A percentile compares a stretch with the other conserved stretches of the same genome.
Conservation (phyloP, 768 basidiomycete genomes). For the Trametes cingulata region DNA sequence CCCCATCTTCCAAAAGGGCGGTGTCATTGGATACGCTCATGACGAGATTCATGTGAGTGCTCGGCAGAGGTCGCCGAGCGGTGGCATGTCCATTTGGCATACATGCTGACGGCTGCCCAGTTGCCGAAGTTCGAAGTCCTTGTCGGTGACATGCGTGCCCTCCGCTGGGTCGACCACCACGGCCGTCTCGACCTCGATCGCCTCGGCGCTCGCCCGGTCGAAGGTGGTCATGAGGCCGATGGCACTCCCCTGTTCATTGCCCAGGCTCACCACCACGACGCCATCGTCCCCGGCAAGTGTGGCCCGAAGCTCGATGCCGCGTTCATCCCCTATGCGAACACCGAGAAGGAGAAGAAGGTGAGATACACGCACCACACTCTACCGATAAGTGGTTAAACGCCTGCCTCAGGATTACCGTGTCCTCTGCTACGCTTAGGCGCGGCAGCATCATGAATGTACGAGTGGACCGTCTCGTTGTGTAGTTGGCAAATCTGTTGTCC, state of each 20-base stretch:
- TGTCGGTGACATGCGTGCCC: slow-evolving; percentile 56
- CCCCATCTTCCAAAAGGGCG: slow-evolving; percentile 56
- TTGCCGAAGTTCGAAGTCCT: slow-evolving; percentile 67
- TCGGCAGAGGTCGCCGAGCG: neutral
- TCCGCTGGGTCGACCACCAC: slow-evolving; percentile 56
- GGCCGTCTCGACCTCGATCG: slow-evolving; percentile 46
- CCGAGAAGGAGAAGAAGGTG: slow-evolving; percentile 55
- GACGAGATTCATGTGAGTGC: slow-evolving; percentile 57
- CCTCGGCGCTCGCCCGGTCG: slow-evolving; percentile 56
- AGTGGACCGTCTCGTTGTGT: neutral
- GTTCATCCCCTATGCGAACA: slow-evolving; percentile 54
- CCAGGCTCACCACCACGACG: slow-evolving; percentile 53
- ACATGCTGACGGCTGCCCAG: slow-evolving; percentile 35
- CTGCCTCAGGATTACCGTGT: slow-evolving; percentile 41
- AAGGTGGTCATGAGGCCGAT: slow-evolving; percentile 65
- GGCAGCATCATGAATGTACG: too few species aligned
- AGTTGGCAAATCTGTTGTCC: too few species aligned
- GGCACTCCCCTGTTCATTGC: slow-evolving; percentile 64
- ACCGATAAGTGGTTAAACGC: neutral
- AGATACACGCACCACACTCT: slow-evolving; percentile 13
- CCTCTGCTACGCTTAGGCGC: slow-evolving; percentile 37
- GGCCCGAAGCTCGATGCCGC: slow-evolving; percentile 53
- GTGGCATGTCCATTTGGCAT: neutral
- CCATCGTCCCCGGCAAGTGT: slow-evolving; percentile 65
- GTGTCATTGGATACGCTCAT: slow-evolving; percentile 59